phyloP scores from a whole-genome alignment of 2,329 filamentous ascomycete species.

The Diaporthe humulicola region DNA sequence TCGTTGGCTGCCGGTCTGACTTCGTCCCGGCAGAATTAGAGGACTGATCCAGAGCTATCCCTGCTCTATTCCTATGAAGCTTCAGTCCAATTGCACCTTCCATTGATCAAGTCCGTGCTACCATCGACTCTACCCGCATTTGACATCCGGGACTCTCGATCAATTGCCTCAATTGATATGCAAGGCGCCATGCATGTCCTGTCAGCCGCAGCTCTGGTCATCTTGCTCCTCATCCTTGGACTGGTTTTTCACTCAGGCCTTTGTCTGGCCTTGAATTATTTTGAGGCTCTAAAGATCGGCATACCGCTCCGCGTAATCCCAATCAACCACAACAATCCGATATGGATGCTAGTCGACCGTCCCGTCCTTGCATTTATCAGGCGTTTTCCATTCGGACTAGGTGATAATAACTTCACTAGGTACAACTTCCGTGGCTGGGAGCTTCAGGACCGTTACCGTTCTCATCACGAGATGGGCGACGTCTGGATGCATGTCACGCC shows the following conservation, averaged over 20 bases:
- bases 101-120: background rate
- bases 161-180: background rate
- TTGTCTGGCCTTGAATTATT: conserved; percentile 36
- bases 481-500: conserved; percentile 5
- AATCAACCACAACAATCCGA: conserved; percentile 47
- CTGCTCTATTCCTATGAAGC: background rate
- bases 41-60: background rate
- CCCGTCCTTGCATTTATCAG: conserved; percentile 43
- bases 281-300: conserved; percentile 45
- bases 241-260: background rate
- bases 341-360: conserved; percentile 49
- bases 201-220: background rate
- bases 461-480: conserved; percentile 30
- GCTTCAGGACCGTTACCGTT: background rate
- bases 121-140: background rate
- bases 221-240: background rate
- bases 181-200: background rate
- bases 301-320: conserved; percentile 49
- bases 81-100: background rate
- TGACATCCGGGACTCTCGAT: background rate
- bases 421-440: conserved; percentile 49
- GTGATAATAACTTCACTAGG: conserved; percentile 48
- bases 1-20: background rate
- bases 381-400: conserved; percentile 42
- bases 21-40: background rate